Evolutionary conservation across 306 rosid species (phyloP), one percentile per base, ranked within the genome.

Genomic region (Prinsepia uniflora): DNA sequence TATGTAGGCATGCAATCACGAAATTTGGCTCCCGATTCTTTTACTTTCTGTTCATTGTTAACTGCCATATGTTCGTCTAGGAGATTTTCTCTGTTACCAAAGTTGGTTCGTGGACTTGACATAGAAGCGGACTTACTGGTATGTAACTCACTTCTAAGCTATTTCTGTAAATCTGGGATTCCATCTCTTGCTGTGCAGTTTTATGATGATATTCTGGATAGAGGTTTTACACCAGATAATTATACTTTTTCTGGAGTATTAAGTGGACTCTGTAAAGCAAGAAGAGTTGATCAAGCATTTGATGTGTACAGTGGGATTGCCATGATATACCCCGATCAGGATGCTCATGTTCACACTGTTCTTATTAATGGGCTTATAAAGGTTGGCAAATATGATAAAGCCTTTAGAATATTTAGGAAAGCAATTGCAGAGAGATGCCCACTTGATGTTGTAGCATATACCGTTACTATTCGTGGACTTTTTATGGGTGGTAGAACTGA

Each of bases 241-340:
- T 85, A 83, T 85, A 89, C 71, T 76, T 79, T 85, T 85, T 76
- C 80, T 70, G 96, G 78, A 64, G 75, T 86, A 78, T 36, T 89
- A 36, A 74, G 66, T 12, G 88, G 89, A 52, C 88, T 89, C 13
- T 89, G 92, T 76, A 78, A 81, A 59, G 75, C 63, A 24, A 63
- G 78, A 75, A 85, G 76, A 80, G 64, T 85, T 70, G 85, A 75
- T 47, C 75, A 76, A 63, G 96, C 96, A 55, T 61, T 87, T 34
- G 54, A 80, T 76, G 72, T 81, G 63, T 89, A 87, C 75, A 79
- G 34, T 67, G 85, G 80, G 72, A 78, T 83, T 83, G 36, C 73
- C 13, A 67, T 46, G 76, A 80, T 53, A 60, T 60, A 48, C 64
- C 63, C 75, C 44, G 78, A 49, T 61, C 76, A 68, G 71, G 96